Evolutionary conservation across 2,329 filamentous ascomycete genomes (phyloP).

Genomic region (Colletotrichum somersetense): DNA sequence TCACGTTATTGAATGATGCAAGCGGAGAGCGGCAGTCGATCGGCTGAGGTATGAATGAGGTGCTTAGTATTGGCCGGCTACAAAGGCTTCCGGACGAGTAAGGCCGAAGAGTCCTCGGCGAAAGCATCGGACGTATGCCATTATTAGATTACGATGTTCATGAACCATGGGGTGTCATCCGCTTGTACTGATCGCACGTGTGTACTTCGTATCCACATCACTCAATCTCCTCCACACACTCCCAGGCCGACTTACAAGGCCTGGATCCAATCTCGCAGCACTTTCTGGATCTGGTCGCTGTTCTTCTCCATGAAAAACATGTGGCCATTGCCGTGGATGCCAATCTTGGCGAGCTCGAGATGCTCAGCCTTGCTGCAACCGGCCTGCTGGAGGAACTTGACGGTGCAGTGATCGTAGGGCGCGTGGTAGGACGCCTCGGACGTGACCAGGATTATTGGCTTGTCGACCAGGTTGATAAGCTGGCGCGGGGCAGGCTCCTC

Average conservation of each 20-base stretch:
- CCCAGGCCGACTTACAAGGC: constrained; percentile 15
- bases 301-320: constrained; percentile 65
- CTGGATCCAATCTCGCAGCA: constrained; percentile 46
- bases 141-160: constrained; percentile 21
- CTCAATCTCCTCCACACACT: background rate
- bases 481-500: constrained; percentile 50
- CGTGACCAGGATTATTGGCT: constrained; percentile 56
- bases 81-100: background rate
- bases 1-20: background rate
- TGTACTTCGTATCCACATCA: constrained; percentile 2
- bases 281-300: constrained; percentile 53
- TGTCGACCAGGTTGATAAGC: constrained; percentile 51
- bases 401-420: constrained; percentile 59
- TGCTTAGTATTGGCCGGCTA: background rate
- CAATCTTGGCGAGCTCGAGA: constrained; percentile 53
- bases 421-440: constrained; percentile 59
- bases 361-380: constrained; percentile 52
- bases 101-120: background rate
- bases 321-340: constrained; percentile 60
- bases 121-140: background rate
- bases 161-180: constrained; percentile 32
- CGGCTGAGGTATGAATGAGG: background rate
- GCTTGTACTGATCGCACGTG: constrained; percentile 14
- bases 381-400: constrained; percentile 58
- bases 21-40: background rate